These are phyloP conservation scores for Datisca glomerata DNA, from an alignment of 306 rosid genomes.

Conservation along the genomic window DNA sequence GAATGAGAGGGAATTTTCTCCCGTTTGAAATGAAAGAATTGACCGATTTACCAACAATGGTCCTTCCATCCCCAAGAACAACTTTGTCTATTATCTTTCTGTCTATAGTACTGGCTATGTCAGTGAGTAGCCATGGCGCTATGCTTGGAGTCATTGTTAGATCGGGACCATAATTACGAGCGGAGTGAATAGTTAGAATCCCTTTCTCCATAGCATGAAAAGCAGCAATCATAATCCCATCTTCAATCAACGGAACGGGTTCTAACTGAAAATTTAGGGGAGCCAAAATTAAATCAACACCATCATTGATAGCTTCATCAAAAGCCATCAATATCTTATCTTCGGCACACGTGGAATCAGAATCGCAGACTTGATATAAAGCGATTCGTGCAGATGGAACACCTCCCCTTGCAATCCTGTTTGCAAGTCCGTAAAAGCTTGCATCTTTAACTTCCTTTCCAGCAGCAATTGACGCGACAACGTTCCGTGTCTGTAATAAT, in stretches of 20 bases:
- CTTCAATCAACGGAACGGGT: fast-evolving
- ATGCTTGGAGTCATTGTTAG: not conserved
- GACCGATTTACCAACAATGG: conserved; percentile 1
- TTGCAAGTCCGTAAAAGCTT: conserved; percentile 13
- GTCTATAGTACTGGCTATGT: conserved; percentile 33
- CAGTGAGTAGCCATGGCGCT: conserved; percentile 34
- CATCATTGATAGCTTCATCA: conserved; percentile 44
- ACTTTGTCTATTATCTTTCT: conserved; percentile 14
- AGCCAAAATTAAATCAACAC: conserved; percentile 24
- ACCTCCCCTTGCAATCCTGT: conserved; percentile 27
- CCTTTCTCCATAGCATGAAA: conserved; percentile 33
- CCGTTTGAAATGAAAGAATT: not conserved
- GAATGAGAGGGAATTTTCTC: not conserved
- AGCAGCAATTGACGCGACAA: conserved; percentile 23
- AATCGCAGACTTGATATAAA: conserved; percentile 11
- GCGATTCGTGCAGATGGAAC: conserved; percentile 23
- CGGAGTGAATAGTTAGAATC: conserved; percentile 23
- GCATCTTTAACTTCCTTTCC: conserved; percentile 11
- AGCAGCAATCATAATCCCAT: conserved; percentile 25
- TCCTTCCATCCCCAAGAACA: conserved; percentile 26
- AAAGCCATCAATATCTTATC: conserved; percentile 23
- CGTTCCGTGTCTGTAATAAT: conserved; percentile 15
- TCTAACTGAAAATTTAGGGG: not conserved
- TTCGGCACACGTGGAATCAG: not conserved
- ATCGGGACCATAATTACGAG: conserved; percentile 26